Evolutionary conservation across 176 grass and related monocot species (phyloP), one percentile per base, ranked within the genome.

Genomic region (Zoysia japonica): DNA sequence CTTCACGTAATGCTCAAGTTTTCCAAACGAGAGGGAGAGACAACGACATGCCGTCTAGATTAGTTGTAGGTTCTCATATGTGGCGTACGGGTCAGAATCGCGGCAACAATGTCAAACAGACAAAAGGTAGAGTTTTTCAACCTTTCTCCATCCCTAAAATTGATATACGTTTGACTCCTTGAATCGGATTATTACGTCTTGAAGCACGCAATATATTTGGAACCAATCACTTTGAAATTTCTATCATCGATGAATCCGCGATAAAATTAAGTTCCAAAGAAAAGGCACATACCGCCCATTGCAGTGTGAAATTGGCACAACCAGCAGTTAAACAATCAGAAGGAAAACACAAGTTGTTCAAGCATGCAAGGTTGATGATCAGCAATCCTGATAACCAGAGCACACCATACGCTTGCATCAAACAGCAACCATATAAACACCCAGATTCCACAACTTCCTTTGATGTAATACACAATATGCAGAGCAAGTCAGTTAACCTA

Each of bases 401-500:
- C 6, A 42, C 63, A 67, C 36, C 41, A 40, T 14, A 40, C 13
- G 37, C 61, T 28, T 28, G 28, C 49, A 68, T 73, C 70, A 74
- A 67, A 65, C 49, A 65, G 13, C 3, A 19, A 47, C 47, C 8
- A 61, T 9, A 61, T 2, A 61, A 35, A 69, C 69, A 35, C 65
- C 52, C 48, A 55, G 48, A 62, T 76, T 80, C 64, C 65, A 85
- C 44, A 47, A 45, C 36, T 85, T 55, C 49, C 47, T 50, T 50
- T 53, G 50, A 68, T 61, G 37, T 88, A 28, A 28, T 28, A 46
- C 70, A 80, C 63, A 80, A 54, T 81, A 70, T 71, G 55, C 64
- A 71, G 70, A 69, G 78, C 68, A 74, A 62, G 73, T 55, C 87
- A 82, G 67, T 68, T 74, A 74, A 73, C 68, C 57, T 52, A 28